phyloP scores from a whole-genome alignment of 345 rosid species.

The Tarenaya hassleriana region DNA sequence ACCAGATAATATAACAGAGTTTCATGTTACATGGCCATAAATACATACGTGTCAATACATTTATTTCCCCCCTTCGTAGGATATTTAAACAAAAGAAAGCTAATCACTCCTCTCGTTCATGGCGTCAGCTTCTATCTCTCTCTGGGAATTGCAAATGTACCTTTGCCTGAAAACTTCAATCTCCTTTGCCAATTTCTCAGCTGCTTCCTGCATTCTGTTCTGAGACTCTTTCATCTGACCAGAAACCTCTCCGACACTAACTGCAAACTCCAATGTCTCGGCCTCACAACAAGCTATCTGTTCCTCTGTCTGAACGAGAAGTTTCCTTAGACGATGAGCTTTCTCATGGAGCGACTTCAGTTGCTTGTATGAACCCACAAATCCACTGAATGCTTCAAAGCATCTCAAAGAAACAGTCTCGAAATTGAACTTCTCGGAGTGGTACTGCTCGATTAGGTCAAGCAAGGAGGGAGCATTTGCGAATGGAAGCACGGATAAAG shows the following conservation, averaged over 20 bases:
- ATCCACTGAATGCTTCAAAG: slow-evolving; percentile 25
- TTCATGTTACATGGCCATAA: too few species aligned
- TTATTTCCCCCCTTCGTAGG: too few species aligned
- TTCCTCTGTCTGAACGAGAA: slow-evolving; percentile 27
- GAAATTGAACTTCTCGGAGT: slow-evolving; percentile 20
- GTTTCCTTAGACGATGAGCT: slow-evolving; percentile 19
- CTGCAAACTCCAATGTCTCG: slow-evolving; percentile 28
- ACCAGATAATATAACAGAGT: too few species aligned
- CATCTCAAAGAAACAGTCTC: slow-evolving; percentile 30
- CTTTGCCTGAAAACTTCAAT: slow-evolving; percentile 18
- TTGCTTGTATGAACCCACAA: slow-evolving; percentile 16
- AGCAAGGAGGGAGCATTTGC: slow-evolving; percentile 12
- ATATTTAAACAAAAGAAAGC: too few species aligned
- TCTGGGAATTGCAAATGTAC: slow-evolving; percentile 13
- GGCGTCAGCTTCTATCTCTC: slow-evolving; percentile 5
- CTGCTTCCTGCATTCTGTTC: slow-evolving; percentile 26
- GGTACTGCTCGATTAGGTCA: slow-evolving; percentile 22
- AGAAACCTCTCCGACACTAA: slow-evolving; percentile 15
- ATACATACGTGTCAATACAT: too few species aligned
- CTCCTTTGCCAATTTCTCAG: slow-evolving; percentile 17
- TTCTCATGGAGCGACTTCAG: slow-evolving; percentile 26
- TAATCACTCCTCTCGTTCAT: too few species aligned
- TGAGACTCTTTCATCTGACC: slow-evolving; percentile 24
- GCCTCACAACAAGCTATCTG: slow-evolving; percentile 29
- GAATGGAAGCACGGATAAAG: slow-evolving; percentile 14